Evolutionary conservation across 768 basidiomycete species (phyloP).

Genomic region (Leccinum olivaceopallidum): DNA sequence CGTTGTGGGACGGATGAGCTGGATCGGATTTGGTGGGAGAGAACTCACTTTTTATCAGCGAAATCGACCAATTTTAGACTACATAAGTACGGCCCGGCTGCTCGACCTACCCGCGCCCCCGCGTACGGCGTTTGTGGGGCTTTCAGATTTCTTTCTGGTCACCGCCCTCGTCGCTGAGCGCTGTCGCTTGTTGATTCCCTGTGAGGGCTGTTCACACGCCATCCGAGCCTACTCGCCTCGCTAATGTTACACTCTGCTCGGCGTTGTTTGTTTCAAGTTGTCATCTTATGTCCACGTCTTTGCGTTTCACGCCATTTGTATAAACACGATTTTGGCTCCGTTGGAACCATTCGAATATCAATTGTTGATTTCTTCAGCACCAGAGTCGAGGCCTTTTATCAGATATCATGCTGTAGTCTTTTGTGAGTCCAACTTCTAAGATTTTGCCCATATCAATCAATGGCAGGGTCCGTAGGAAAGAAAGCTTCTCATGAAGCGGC

Average conservation of each 20-base stretch:
- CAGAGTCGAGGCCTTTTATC: not conserved
- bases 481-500: not conserved
- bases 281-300: not conserved
- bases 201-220: not conserved
- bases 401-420: not conserved
- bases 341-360: too few species aligned
- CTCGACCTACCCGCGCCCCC: slow-evolving; percentile 5
- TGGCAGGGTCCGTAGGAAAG: not conserved
- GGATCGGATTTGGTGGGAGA: not conserved
- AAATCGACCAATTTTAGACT: not conserved
- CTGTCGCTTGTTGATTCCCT: not conserved
- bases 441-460: not conserved
- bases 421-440: too few species aligned
- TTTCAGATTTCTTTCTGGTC: not conserved
- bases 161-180: not conserved
- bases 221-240: not conserved
- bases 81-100: slow-evolving; percentile 12
- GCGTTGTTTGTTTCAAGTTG: not conserved
- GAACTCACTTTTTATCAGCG: slow-evolving; percentile 11
- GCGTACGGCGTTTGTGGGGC: not conserved
- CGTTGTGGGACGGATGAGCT: not conserved
- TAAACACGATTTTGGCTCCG: not conserved
- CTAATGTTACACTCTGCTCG: not conserved
- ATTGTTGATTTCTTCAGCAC: too few species aligned
- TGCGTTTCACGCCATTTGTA: not conserved